These are phyloP conservation scores for Xylaria sp. DNA, from an alignment of 2,329 filamentous ascomycete species.

Conservation along the genomic window DNA sequence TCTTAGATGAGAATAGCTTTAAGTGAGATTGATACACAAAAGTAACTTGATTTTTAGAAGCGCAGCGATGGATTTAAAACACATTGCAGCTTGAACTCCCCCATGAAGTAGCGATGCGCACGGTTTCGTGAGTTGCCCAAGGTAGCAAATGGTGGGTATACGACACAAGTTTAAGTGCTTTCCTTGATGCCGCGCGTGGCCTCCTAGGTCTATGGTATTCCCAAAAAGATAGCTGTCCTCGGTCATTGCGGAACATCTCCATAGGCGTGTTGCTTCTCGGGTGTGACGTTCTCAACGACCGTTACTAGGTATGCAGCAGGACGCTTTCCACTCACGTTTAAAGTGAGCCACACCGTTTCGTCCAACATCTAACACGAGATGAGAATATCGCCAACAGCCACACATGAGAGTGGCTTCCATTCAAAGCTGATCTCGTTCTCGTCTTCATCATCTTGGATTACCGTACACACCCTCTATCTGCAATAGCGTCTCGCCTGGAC, in stretches of 20 bases:
- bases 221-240: not conserved
- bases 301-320: not conserved
- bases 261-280: not conserved
- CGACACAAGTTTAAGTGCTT: not conserved
- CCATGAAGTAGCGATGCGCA: not conserved
- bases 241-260: not conserved
- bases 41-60: not conserved
- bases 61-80: not conserved
- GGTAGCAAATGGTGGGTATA: not conserved
- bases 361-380: not conserved
- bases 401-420: conserved; percentile 1
- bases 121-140: not conserved
- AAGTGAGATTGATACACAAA: not conserved
- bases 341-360: not conserved
- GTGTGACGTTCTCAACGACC: not conserved
- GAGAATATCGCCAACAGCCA: conserved; percentile 2
- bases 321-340: not conserved
- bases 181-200: not conserved
- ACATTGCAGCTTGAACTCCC: not conserved
- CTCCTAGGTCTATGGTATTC: not conserved
- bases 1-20: not conserved
- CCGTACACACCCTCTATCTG: conserved; percentile 10
- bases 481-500: not conserved
- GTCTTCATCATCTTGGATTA: not conserved
- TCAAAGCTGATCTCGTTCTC: conserved; percentile 6